Conservation (phyloP, 306 rosid species). For the apple (Malus domestica) region DNA sequence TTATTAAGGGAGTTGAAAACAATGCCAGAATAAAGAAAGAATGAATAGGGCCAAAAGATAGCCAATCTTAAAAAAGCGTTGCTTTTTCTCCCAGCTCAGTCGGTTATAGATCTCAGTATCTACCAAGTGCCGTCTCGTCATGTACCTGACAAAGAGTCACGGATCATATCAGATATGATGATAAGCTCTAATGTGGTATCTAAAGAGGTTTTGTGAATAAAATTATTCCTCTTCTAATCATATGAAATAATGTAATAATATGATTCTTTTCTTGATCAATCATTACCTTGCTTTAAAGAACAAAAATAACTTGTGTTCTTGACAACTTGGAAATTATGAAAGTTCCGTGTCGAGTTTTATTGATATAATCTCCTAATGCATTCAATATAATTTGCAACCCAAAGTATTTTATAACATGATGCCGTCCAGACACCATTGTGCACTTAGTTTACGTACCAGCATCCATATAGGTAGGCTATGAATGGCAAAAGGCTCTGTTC, state of each 20-base stretch:
- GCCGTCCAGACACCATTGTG: background rate
- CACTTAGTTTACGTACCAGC: background rate
- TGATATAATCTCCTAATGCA: background rate
- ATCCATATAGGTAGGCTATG: background rate
- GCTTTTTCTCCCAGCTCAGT: constrained; percentile 65
- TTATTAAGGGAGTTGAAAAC: background rate
- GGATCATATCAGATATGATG: constrained; percentile 9
- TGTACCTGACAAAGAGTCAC: constrained; percentile 47
- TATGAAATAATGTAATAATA: background rate
- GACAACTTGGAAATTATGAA: background rate
- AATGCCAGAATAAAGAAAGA: constrained; percentile 57
- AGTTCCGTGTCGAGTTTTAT: background rate
- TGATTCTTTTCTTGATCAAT: background rate
- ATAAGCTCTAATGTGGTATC: background rate
- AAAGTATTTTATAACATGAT: background rate
- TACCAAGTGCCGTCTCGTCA: constrained; percentile 40
- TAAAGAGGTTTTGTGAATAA: background rate
- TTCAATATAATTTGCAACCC: background rate
- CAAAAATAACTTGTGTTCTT: background rate
- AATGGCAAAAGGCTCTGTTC: background rate
- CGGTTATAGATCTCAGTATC: constrained; percentile 88
- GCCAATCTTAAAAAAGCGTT: constrained; percentile 45
- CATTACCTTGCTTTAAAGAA: background rate
- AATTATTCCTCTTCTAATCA: background rate
- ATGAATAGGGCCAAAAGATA: constrained; percentile 41